Evolutionary conservation across 352 stramenopile species (phyloP).

Genomic region (Aphanomyces invadans): DNA sequence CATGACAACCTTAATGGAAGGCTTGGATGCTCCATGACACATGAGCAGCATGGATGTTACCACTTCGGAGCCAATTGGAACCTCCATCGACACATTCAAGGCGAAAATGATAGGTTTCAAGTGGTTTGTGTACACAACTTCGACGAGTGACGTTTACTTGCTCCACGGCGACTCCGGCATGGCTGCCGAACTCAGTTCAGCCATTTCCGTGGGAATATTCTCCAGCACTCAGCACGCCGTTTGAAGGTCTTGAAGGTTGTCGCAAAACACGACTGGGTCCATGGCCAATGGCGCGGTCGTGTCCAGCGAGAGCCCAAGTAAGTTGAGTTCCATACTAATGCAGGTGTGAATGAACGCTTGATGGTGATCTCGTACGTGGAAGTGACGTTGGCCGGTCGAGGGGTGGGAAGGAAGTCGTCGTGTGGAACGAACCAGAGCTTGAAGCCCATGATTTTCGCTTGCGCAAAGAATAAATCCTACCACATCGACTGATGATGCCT

Average conservation of each 20-base stretch:
- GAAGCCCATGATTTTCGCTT: slow-evolving; percentile 38
- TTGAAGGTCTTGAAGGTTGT: slow-evolving; percentile 36
- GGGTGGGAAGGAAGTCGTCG: slow-evolving; percentile 35
- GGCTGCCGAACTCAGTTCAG: no score
- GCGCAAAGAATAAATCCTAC: slow-evolving; percentile 44
- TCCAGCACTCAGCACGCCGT: slow-evolving; percentile 46
- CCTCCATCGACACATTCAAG: no score
- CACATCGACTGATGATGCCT: not conserved
- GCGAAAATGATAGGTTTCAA: no score
- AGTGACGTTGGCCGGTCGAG: slow-evolving; percentile 36
- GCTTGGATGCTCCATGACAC: no score
- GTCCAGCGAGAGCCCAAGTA: slow-evolving; percentile 46
- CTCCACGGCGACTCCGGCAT: no score
- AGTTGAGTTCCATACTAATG: slow-evolving; percentile 33
- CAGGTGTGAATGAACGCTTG: not conserved
- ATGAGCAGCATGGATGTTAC: no score
- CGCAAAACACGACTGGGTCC: slow-evolving; percentile 36
- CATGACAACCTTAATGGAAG: no score
- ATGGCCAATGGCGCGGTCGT: slow-evolving; percentile 30
- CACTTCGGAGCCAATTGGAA: no score
- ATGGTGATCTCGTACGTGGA: slow-evolving; percentile 23
- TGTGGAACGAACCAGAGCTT: slow-evolving; percentile 33
- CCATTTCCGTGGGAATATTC: no score
- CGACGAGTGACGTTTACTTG: no score
- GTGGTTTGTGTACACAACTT: no score